phyloP scores from a whole-genome alignment of 2,329 filamentous ascomycete genomes.

The Balansia obtecta region DNA sequence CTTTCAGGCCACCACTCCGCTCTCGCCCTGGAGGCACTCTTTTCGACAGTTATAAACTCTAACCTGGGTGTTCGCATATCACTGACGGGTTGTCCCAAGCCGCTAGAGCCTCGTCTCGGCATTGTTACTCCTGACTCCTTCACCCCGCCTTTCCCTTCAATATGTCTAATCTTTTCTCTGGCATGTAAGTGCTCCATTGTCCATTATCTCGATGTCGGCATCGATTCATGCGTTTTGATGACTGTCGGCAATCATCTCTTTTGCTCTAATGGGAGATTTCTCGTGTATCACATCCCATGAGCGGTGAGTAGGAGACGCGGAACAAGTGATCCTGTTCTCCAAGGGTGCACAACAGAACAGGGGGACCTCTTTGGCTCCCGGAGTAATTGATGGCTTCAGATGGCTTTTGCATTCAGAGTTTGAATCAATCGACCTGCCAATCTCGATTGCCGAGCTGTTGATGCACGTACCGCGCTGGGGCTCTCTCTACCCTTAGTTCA shows the following conservation, averaged over 20 bases:
- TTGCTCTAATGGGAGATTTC: neutral
- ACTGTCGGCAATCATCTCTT: neutral
- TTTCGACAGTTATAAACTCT: neutral
- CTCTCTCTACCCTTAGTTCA: neutral
- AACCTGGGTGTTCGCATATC: neutral
- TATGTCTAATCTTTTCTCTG: slow-evolving; percentile 51
- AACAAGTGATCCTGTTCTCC: neutral
- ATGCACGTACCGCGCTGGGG: neutral
- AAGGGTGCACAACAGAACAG: neutral
- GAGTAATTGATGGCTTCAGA: neutral
- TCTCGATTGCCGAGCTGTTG: neutral
- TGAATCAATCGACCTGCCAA: neutral
- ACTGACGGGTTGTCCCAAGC: slow-evolving; percentile 5
- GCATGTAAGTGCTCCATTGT: slow-evolving; percentile 39
- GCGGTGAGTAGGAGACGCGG: neutral
- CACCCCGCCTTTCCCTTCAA: slow-evolving; percentile 12
- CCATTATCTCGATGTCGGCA: neutral
- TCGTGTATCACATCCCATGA: neutral
- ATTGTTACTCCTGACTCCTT: slow-evolving; percentile 3
- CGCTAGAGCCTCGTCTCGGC: slow-evolving; percentile 1
- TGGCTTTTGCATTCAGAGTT: too few relatives aligned
- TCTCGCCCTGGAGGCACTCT: neutral
- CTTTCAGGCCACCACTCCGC: neutral
- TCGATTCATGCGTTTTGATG: neutral
- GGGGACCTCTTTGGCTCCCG: neutral